Conservation (phyloP, 2,329 filamentous ascomycete genomes). For the Huntiella savannae region DNA sequence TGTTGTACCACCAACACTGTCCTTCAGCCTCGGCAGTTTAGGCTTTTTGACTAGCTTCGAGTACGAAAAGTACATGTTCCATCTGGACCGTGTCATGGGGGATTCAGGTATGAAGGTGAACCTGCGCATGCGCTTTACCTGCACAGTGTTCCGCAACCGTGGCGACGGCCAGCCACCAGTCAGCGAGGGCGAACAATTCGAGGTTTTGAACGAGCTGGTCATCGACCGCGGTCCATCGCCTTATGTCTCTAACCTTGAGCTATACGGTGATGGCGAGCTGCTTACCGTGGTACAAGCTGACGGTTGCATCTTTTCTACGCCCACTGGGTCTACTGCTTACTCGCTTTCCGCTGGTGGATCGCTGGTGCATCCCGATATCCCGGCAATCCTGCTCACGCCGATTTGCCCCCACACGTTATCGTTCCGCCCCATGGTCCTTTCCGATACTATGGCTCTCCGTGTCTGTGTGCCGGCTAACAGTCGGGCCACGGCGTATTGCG, state of each 20-base stretch:
- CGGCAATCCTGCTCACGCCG: slow-evolving; percentile 85
- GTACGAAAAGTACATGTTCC: slow-evolving; percentile 71
- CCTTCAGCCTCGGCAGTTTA: slow-evolving; percentile 66
- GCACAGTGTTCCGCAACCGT: slow-evolving; percentile 73
- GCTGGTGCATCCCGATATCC: slow-evolving; percentile 89
- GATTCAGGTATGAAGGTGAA: slow-evolving; percentile 93
- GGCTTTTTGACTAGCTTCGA: slow-evolving; percentile 82
- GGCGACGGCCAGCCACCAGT: slow-evolving; percentile 30
- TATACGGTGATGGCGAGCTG: slow-evolving; percentile 88
- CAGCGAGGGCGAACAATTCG: slow-evolving; percentile 86
- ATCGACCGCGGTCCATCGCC: slow-evolving; percentile 93
- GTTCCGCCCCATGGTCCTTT: slow-evolving; percentile 94
- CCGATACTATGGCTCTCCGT: slow-evolving; percentile 80
- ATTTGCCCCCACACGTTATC: slow-evolving; percentile 95
- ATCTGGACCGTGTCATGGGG: slow-evolving; percentile 79
- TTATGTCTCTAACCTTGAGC: slow-evolving; percentile 89
- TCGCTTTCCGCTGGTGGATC: slow-evolving; percentile 89
- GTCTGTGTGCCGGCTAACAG: slow-evolving; percentile 71
- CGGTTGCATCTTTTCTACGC: slow-evolving; percentile 93
- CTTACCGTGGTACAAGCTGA: slow-evolving; percentile 92
- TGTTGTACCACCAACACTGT: slow-evolving; percentile 67
- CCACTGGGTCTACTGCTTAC: slow-evolving; percentile 87
- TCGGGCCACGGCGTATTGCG: slow-evolving; percentile 85
- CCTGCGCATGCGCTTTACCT: slow-evolving; percentile 95
- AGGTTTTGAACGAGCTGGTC: slow-evolving; percentile 94